phyloP scores from a whole-genome alignment of 495 filamentous ascomycete genomes.

The Aspergillus leporis region DNA sequence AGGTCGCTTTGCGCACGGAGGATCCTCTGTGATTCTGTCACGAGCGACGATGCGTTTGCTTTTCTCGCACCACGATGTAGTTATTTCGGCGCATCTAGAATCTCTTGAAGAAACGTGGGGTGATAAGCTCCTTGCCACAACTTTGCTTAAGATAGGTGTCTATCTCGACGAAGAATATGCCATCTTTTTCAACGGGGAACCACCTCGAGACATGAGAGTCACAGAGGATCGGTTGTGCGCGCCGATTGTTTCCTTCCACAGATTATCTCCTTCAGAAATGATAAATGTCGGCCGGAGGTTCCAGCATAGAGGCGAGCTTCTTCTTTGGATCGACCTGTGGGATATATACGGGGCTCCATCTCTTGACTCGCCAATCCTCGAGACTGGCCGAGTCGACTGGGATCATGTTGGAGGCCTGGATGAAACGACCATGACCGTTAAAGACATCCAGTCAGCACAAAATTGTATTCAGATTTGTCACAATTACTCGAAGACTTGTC shows the following conservation, averaged over 20 bases:
- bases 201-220: neutral
- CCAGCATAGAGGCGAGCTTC: neutral
- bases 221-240: conserved; percentile 6
- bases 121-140: conserved; percentile 1
- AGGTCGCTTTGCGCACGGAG: conserved; percentile 9
- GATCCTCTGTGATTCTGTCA: conserved; percentile 10
- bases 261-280: conserved; percentile 5
- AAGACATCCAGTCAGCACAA: neutral
- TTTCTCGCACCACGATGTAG: neutral
- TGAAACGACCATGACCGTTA: conserved; percentile 4
- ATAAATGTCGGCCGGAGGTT: conserved; percentile 5
- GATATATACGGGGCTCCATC: conserved; percentile 1
- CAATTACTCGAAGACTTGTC: neutral
- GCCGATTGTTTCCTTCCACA: conserved; percentile 7
- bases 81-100: conserved; percentile 1
- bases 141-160: neutral
- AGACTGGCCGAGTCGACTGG: conserved; percentile 1
- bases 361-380: neutral
- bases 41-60: conserved; percentile 3
- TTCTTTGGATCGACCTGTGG: conserved; percentile 12
- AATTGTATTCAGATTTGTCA: conserved; percentile 1
- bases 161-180: conserved; percentile 8
- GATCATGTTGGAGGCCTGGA: conserved; percentile 9
- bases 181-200: conserved; percentile 9
- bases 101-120: conserved; percentile 10